phyloP scores from a whole-genome alignment of 192 early-diverging fungal genomes.

The Irineochytrium annulatum region DNA sequence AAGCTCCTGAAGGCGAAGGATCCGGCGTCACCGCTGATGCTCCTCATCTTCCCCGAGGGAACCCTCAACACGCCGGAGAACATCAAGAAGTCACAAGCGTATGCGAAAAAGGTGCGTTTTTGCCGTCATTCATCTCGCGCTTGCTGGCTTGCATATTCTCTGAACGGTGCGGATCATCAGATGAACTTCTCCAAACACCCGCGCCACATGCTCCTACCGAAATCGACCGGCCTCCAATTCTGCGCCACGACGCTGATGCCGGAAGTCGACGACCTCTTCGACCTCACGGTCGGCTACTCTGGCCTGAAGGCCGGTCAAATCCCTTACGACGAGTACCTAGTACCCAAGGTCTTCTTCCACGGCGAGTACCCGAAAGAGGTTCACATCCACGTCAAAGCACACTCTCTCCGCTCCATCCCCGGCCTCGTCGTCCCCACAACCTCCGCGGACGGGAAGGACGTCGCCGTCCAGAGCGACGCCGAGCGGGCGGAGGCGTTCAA shows the following conservation, averaged over 20 bases:
- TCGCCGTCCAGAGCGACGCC: too few relatives aligned
- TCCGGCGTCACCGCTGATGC: constrained; percentile 68
- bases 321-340: constrained; percentile 79
- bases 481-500: constrained; percentile 11
- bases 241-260: constrained; percentile 63
- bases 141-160: too few relatives aligned
- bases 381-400: constrained; percentile 66
- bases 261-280: constrained; percentile 72
- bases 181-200: constrained; percentile 35
- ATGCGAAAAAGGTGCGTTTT: constrained; percentile 61
- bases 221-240: constrained; percentile 75
- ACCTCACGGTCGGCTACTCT: constrained; percentile 86
- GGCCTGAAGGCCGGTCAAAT: constrained; percentile 64
- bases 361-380: constrained; percentile 70
- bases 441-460: too few relatives aligned
- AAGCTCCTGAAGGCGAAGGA: constrained; percentile 39
- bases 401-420: constrained; percentile 20
- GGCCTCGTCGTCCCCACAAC: too few relatives aligned
- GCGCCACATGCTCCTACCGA: constrained; percentile 76
- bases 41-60: constrained; percentile 95
- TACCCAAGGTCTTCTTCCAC: constrained; percentile 71
- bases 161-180: too few relatives aligned
- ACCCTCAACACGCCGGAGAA: constrained; percentile 81
- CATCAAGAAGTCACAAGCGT: constrained; percentile 61
- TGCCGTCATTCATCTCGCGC: too few relatives aligned